These are phyloP conservation scores for Hypseocharis bilobata DNA, from an alignment of 441 rosid species.

Conservation along the genomic window DNA sequence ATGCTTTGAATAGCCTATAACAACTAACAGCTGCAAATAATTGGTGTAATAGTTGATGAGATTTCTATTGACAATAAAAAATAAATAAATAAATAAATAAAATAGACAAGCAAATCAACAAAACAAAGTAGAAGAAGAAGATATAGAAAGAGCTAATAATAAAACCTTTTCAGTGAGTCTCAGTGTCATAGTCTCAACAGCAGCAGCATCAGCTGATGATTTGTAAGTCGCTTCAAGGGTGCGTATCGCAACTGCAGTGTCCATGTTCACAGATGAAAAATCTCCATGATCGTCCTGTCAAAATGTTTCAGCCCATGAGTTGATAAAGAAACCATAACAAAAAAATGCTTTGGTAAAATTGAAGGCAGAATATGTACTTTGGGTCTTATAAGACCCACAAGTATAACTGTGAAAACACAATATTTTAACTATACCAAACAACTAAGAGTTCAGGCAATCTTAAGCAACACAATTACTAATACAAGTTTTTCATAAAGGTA, in stretches of 20 bases:
- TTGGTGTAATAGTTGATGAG: too few relatives aligned
- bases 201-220: slow-evolving; percentile 84
- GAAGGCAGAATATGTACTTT: too few relatives aligned
- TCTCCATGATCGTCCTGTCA: slow-evolving; percentile 90
- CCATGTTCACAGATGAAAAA: slow-evolving; percentile 96
- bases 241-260: slow-evolving; percentile 95
- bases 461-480: not conserved
- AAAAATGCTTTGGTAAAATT: not conserved
- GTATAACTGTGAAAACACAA: too few relatives aligned
- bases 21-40: too few relatives aligned
- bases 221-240: slow-evolving; percentile 94
- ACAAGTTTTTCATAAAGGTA: not conserved
- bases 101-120: not conserved
- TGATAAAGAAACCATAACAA: not conserved
- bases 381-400: too few relatives aligned
- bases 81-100: too few relatives aligned
- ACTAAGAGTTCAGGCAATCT: too few relatives aligned
- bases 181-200: slow-evolving; percentile 67
- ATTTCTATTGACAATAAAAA: too few relatives aligned
- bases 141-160: not conserved
- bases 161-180: slow-evolving; percentile 77
- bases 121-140: not conserved
- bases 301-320: slow-evolving; percentile 11
- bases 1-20: too few relatives aligned
- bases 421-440: not conserved